phyloP scores from a whole-genome alignment of 352 stramenopile species.

The Phytophthora pinifolia region DNA sequence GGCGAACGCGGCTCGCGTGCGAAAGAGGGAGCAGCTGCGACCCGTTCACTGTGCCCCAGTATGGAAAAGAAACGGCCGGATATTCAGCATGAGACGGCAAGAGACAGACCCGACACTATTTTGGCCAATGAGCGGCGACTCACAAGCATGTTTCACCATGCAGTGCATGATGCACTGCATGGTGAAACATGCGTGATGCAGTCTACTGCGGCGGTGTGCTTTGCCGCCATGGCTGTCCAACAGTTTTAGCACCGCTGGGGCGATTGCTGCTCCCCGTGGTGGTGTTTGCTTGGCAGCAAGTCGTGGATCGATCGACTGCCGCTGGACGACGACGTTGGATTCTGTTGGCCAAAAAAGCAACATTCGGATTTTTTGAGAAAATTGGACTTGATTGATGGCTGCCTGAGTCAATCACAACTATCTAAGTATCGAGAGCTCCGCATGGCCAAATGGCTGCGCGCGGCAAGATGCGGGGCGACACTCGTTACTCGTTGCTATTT shows the following conservation, averaged over 20 bases:
- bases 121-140: slow-evolving; percentile 15
- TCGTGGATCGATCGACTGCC: too few species aligned
- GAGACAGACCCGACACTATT: slow-evolving; percentile 5
- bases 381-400: slow-evolving; percentile 26
- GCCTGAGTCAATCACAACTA: neutral
- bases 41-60: slow-evolving; percentile 6
- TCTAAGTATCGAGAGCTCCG: too few species aligned
- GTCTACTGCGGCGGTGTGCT: neutral
- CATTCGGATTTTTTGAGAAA: slow-evolving; percentile 15
- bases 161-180: too few species aligned
- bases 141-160: too few species aligned
- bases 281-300: too few species aligned
- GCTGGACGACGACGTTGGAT: slow-evolving; percentile 1
- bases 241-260: neutral
- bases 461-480: too few species aligned
- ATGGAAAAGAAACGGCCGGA: slow-evolving; percentile 17
- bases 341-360: neutral
- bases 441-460: neutral
- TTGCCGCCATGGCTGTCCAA: neutral
- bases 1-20: slow-evolving; percentile 14
- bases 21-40: slow-evolving; percentile 19
- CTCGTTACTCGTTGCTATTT: neutral
- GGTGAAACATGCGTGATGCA: too few species aligned
- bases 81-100: slow-evolving; percentile 25
- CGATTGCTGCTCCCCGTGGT: too few species aligned